These are phyloP conservation scores for Phylloporus gajari DNA, from an alignment of 1,284 basidiomycete species.

Conservation along the genomic window DNA sequence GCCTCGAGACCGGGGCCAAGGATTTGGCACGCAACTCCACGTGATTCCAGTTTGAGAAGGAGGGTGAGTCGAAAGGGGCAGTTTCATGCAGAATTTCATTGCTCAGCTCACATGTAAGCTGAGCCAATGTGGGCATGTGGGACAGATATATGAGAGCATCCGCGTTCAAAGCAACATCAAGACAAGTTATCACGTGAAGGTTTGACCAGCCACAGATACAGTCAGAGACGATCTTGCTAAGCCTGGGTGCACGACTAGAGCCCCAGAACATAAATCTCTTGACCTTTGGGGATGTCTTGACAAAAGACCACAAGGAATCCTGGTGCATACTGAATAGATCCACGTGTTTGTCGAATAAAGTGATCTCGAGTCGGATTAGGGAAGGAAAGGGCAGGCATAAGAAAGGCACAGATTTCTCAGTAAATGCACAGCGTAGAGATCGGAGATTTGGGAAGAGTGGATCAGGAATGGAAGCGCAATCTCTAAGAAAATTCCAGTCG, in stretches of 20 bases:
- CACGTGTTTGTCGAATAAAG: background rate
- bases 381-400: background rate
- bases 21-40: background rate
- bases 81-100: background rate
- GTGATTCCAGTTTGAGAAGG: background rate
- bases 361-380: background rate
- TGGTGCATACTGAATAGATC: background rate
- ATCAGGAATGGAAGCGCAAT: background rate
- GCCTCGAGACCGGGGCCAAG: background rate
- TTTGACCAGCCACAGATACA: background rate
- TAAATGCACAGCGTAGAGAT: background rate
- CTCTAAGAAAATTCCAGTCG: background rate
- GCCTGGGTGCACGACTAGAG: background rate
- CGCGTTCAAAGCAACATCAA: background rate
- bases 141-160: background rate
- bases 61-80: background rate
- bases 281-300: background rate
- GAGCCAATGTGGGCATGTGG: background rate
- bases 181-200: background rate
- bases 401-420: background rate
- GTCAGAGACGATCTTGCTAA: background rate
- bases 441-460: background rate
- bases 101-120: background rate
- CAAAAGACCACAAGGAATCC: background rate
- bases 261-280: background rate